Conservation (phyloP, 2,329 filamentous ascomycete genomes). For the Gaeumannomyces tritici region DNA sequence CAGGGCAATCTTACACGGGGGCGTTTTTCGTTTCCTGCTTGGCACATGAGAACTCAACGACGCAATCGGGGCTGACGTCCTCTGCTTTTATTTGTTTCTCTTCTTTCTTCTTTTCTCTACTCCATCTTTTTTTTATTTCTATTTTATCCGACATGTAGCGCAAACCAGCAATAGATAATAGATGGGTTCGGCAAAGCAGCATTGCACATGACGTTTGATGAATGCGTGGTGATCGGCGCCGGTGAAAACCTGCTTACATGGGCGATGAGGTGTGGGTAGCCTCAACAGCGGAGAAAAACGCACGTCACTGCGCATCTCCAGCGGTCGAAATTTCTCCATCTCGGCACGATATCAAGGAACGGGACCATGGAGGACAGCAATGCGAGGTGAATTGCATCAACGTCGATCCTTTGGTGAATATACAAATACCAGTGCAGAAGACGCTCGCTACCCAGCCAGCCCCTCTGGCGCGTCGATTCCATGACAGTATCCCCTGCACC, state of each 20-base stretch:
- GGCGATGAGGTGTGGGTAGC: no score
- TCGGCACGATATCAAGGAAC: background rate
- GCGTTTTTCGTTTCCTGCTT: background rate
- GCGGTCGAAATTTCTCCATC: background rate
- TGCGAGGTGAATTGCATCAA: no score
- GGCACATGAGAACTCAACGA: background rate
- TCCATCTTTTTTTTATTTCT: background rate
- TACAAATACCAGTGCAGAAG: background rate
- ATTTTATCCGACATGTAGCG: background rate
- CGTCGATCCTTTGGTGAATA: background rate
- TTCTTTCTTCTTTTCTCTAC: background rate
- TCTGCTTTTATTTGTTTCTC: background rate
- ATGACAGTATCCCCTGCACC: no score
- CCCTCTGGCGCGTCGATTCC: no score
- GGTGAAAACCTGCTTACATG: background rate
- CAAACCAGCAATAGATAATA: background rate
- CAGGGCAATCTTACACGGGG: background rate
- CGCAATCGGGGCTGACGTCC: background rate
- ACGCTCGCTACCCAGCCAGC: background rate
- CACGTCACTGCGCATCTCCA: background rate
- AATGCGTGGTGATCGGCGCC: background rate
- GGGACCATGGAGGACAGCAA: no score
- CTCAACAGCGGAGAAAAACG: background rate
- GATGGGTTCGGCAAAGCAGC: background rate
- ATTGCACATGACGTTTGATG: background rate